Evolutionary conservation across 2,329 filamentous ascomycete genomes (phyloP).

Genomic region (Diplodia mutila): DNA sequence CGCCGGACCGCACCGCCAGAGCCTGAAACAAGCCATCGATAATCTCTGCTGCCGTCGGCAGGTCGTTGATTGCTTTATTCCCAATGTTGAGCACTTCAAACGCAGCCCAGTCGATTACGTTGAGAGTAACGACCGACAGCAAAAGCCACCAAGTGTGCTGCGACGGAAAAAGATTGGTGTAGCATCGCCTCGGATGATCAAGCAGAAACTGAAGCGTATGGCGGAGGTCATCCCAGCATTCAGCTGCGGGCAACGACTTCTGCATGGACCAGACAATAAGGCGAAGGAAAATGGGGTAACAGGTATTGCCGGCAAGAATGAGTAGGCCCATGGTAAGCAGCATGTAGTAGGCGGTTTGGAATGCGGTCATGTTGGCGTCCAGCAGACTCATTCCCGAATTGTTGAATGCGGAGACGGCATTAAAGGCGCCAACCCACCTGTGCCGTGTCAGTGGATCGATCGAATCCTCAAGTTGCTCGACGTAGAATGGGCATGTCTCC

Average conservation of each 20-base stretch:
- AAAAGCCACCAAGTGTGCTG: constrained; percentile 63
- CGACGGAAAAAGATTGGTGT: constrained; percentile 64
- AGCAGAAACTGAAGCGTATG: constrained; percentile 60
- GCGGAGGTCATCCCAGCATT: constrained; percentile 44
- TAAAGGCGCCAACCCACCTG: constrained; percentile 67
- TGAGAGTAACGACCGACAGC: constrained; percentile 56
- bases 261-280: constrained; percentile 61
- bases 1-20: constrained; percentile 53
- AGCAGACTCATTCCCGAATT: constrained; percentile 72
- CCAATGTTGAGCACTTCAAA: constrained; percentile 60
- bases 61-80: constrained; percentile 53
- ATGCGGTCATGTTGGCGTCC: constrained; percentile 67
- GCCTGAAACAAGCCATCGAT: constrained; percentile 65
- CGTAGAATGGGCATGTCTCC: too few relatives aligned
- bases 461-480: too few relatives aligned
- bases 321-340: constrained; percentile 55
- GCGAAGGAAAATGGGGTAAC: constrained; percentile 62
- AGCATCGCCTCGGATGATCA: constrained; percentile 64
- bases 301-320: constrained; percentile 58
- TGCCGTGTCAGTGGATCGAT: neutral
- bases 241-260: constrained; percentile 47
- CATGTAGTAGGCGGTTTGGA: constrained; percentile 52
- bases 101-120: constrained; percentile 57
- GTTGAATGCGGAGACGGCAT: constrained; percentile 70
- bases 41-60: constrained; percentile 53